phyloP scores from a whole-genome alignment of 129 eudicot species.

The Lonicera japonica region DNA sequence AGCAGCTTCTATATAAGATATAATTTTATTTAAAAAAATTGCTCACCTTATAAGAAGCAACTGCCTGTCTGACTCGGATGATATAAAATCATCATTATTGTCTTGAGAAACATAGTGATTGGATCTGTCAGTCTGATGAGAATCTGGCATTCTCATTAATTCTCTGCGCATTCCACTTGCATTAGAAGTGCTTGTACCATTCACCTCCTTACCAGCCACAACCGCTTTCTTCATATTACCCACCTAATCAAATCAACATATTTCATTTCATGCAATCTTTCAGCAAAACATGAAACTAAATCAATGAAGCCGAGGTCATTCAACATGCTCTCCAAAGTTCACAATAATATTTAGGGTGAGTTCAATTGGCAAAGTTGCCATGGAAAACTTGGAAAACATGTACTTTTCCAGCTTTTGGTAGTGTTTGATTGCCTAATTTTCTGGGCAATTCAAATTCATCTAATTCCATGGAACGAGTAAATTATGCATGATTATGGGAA shows the following conservation, averaged over 20 bases:
- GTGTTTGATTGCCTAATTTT: no score
- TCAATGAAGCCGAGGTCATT: not conserved
- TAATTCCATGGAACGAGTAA: no score
- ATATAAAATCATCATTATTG: constrained; percentile 75
- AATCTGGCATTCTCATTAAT: constrained; percentile 68
- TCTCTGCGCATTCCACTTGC: constrained; percentile 66
- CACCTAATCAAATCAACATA: constrained; percentile 43
- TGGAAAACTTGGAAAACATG: no score
- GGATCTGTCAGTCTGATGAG: constrained; percentile 44
- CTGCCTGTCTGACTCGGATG: constrained; percentile 72
- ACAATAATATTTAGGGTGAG: not conserved
- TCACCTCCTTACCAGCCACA: constrained; percentile 30
- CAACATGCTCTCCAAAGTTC: constrained; percentile 2
- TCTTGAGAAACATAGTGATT: constrained; percentile 39
- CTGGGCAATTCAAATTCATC: no score
- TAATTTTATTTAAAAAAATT: not conserved
- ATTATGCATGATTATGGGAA: no score
- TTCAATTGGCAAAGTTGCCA: no score
- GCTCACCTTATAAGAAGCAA: constrained; percentile 64
- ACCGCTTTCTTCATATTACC: constrained; percentile 54
- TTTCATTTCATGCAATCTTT: not conserved
- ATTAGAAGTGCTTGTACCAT: constrained; percentile 39
- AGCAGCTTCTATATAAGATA: no score
- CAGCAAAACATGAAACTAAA: not conserved
- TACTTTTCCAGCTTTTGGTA: no score